Evolutionary conservation across 805 yeast species (phyloP).

Genomic region (Lipomyces sp.): DNA sequence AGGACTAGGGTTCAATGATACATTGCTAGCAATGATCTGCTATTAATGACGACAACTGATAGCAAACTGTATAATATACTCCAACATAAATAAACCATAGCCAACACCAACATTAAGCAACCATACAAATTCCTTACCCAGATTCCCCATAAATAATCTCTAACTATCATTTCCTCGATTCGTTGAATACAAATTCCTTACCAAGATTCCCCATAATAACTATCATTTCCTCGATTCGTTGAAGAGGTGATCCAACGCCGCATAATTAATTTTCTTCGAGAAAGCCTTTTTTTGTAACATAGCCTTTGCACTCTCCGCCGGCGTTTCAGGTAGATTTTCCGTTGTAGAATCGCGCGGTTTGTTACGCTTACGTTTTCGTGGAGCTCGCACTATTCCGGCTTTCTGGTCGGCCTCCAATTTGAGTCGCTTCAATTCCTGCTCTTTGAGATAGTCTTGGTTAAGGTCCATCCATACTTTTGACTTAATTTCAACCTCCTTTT

Average conservation of each 20-base stretch:
- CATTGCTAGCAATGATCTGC: neutral
- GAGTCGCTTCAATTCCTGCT: constrained; percentile 81
- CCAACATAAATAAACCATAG: neutral
- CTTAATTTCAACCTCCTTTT: constrained; percentile 63
- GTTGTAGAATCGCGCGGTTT: constrained; percentile 39
- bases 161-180: constrained; percentile 13
- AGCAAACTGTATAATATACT: neutral
- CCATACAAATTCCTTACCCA: neutral
- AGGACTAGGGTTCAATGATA: neutral
- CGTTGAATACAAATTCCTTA: constrained; percentile 33
- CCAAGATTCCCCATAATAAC: neutral
- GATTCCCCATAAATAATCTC: neutral
- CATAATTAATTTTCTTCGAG: constrained; percentile 89
- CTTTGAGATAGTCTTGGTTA: constrained; percentile 82
- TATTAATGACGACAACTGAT: neutral
- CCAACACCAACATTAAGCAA: neutral
- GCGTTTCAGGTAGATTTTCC: constrained; percentile 54
- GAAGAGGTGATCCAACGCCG: constrained; percentile 61
- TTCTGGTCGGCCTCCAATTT: constrained; percentile 85
- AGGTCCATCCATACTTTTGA: constrained; percentile 88
- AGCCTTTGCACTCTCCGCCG: constrained; percentile 78
- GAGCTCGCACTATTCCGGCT: constrained; percentile 71
- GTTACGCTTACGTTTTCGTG: constrained; percentile 48
- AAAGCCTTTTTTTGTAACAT: constrained; percentile 76
- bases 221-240: constrained; percentile 20